phyloP scores from a whole-genome alignment of 73 alveolate species.

The Tetrahymena borealis region DNA sequence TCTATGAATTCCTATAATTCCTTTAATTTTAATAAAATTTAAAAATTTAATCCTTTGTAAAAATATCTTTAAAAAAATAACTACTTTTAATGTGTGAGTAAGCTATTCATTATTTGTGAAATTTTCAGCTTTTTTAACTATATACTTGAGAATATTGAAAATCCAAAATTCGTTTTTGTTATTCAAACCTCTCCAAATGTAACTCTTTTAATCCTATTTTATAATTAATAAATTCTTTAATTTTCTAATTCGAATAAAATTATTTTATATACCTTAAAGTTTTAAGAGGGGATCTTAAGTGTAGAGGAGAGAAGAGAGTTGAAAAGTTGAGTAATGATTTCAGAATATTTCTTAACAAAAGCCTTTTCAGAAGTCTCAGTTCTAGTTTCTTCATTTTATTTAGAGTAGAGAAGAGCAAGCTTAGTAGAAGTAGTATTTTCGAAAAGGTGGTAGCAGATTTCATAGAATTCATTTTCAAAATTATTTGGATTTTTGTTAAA shows the following conservation, averaged over 20 bases:
- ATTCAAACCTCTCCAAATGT: neutral
- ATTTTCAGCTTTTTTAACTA: neutral
- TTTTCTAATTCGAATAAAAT: neutral
- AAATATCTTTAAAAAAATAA: neutral
- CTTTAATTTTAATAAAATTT: neutral
- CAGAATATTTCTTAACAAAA: neutral
- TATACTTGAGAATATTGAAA: neutral
- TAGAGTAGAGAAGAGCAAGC: neutral
- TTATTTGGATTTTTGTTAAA: neutral
- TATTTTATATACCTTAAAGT: neutral
- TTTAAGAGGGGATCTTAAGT: neutral
- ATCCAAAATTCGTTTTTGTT: neutral
- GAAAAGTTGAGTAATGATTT: neutral
- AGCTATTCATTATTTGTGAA: neutral
- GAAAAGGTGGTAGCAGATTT: neutral
- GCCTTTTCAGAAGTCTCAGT: neutral
- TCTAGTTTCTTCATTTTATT: neutral
- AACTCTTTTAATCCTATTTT: neutral
- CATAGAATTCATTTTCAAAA: neutral
- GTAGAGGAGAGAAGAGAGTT: neutral
- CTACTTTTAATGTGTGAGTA: neutral
- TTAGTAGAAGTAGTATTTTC: neutral
- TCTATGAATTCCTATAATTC: neutral
- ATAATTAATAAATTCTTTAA: neutral
- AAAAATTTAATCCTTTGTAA: no score